Evolutionary conservation across 805 yeast species (phyloP).

Genomic region (Metschnikowia bowlesiae): DNA sequence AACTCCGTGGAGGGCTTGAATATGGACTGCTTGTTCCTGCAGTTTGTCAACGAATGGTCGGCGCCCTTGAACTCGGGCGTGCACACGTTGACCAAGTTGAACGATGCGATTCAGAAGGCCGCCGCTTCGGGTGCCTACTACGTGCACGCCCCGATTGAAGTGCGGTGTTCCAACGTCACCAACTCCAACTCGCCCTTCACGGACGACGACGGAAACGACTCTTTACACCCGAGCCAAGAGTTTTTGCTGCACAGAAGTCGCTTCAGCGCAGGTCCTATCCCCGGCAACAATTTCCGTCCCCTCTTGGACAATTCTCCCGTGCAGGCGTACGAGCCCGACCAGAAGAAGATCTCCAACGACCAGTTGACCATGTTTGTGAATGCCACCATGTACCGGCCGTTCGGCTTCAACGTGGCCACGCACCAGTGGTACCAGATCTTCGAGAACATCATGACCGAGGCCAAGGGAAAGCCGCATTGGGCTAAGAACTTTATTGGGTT

Average conservation of each 20-base stretch:
- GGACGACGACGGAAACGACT: conserved; percentile 31
- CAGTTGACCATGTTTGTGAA: conserved; percentile 84
- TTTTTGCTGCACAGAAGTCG: conserved; percentile 49
- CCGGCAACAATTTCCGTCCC: conserved; percentile 81
- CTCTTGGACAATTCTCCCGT: conserved; percentile 74
- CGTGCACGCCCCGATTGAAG: conserved; percentile 94
- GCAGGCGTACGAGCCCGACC: conserved; percentile 36
- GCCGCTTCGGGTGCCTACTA: conserved; percentile 58
- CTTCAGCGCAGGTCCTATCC: conserved; percentile 69
- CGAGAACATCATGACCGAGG: conserved; percentile 70
- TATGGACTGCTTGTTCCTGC: conserved; percentile 94
- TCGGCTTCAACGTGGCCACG: conserved; percentile 65
- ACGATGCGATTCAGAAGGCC: conserved; percentile 58
- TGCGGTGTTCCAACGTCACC: conserved; percentile 87
- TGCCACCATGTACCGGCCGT: conserved; percentile 97
- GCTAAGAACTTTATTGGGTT: conserved; percentile 87
- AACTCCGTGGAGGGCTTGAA: conserved; percentile 82
- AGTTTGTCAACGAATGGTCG: conserved; percentile 97
- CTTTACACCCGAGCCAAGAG: conserved; percentile 40
- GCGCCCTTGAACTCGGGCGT: conserved; percentile 79
- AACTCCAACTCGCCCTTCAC: conserved; percentile 34
- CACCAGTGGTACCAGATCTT: conserved; percentile 79
- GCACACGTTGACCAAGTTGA: conserved; percentile 60
- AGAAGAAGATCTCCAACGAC: conserved; percentile 54
- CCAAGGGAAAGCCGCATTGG: conserved; percentile 97